A percentile compares a stretch with the other conserved stretches of the same genome.
phyloP scores from a whole-genome alignment of 1,139 yeast genomes.

The Neolecta irregularis region DNA sequence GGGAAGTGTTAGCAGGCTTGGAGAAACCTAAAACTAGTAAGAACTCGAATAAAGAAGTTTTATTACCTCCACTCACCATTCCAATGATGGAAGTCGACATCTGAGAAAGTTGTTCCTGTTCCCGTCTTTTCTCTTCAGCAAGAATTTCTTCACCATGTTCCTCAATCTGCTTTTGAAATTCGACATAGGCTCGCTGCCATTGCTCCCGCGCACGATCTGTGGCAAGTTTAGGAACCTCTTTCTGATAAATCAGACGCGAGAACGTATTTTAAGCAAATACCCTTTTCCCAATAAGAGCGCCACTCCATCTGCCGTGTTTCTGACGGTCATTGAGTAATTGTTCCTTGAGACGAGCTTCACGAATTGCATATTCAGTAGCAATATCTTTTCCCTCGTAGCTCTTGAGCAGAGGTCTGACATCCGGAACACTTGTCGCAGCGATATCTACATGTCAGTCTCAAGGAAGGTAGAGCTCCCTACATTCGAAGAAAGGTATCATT shows the following conservation, averaged over 20 bases:
- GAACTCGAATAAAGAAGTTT: too few species aligned
- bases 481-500: constrained; percentile 85
- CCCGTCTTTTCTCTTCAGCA: constrained; percentile 62
- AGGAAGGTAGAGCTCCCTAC: constrained; percentile 21
- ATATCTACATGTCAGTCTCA: constrained; percentile 21
- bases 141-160: constrained; percentile 82
- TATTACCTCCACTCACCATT: too few species aligned
- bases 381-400: constrained; percentile 51
- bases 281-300: not conserved
- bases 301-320: constrained; percentile 20
- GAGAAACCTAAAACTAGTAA: too few species aligned
- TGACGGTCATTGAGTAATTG: constrained; percentile 56
- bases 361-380: constrained; percentile 63
- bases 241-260: not conserved
- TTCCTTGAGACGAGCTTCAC: constrained; percentile 62
- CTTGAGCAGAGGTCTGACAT: constrained; percentile 73
- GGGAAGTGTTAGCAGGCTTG: too few species aligned
- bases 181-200: constrained; percentile 78
- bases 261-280: too few species aligned
- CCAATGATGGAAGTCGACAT: constrained; percentile 3
- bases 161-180: constrained; percentile 64
- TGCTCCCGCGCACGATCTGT: constrained; percentile 81
- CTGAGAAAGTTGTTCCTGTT: constrained; percentile 36
- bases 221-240: constrained; percentile 58
- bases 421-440: constrained; percentile 80